These are phyloP conservation scores for Spizellomyces sp. DNA, from an alignment of 192 early-diverging fungal species.

Conservation along the genomic window DNA sequence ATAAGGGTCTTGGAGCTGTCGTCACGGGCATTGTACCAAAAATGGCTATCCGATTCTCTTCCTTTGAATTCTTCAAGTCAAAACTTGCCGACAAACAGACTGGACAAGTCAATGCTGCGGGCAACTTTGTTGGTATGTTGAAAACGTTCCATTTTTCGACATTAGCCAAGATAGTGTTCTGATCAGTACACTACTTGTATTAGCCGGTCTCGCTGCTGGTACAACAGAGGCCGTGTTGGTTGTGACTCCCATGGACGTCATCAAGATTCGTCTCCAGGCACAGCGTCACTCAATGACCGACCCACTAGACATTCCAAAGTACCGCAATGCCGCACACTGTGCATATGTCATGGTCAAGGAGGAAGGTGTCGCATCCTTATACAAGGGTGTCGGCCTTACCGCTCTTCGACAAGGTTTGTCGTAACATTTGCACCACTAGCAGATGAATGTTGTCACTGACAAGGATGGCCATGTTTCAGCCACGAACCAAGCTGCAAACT, in stretches of 20 bases:
- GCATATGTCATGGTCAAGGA: constrained; percentile 90
- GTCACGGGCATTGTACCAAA: constrained; percentile 97
- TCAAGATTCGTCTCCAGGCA: constrained; percentile 98
- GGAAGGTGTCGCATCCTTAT: constrained; percentile 84
- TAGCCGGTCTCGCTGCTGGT: constrained; percentile 90
- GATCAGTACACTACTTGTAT: background rate
- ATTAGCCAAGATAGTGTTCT: background rate
- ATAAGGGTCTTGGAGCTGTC: constrained; percentile 97
- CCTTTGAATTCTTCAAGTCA: constrained; percentile 92
- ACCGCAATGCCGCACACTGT: constrained; percentile 91
- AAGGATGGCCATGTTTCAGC: constrained; percentile 42
- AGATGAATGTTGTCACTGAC: background rate
- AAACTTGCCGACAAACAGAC: constrained; percentile 66
- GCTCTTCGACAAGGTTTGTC: constrained; percentile 80
- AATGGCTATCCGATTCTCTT: constrained; percentile 98
- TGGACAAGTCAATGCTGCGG: constrained; percentile 62
- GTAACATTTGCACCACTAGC: background rate
- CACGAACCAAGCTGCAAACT: constrained; percentile 99
- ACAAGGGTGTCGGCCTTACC: constrained; percentile 93
- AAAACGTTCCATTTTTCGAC: constrained; percentile 2
- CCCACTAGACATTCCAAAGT: constrained; percentile 95
- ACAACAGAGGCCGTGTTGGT: constrained; percentile 92
- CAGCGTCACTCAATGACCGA: constrained; percentile 95
- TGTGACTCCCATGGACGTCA: constrained; percentile 98
- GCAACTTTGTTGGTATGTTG: constrained; percentile 71